Base-by-base conservation (phyloP, 176 grass and related monocot genomes). In the Raddia guianensis region DNA sequence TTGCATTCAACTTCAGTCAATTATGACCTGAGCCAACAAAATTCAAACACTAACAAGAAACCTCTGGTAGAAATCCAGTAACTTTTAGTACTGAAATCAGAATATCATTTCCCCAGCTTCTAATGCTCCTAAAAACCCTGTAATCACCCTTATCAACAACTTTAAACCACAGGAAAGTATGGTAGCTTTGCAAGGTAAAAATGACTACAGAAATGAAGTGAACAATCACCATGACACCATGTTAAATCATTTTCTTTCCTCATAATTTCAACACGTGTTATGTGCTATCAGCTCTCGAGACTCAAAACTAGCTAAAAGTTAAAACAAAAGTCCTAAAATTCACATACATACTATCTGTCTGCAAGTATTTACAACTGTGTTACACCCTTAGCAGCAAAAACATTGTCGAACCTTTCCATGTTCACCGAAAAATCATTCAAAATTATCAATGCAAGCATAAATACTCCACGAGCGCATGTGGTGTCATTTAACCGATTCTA, bases 21-120 rank as follows among this genome's bases (percentile, higher is more conserved):
- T 62, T 42, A 57, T 62, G 33, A 11, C 34, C 57, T 2, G 12
- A 33, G 21, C 19, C 18, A 15, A 67, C 8, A 51, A 69, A 74
- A 27, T 74, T 57, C 32, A 75, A 45, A 21, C 45, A 13, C 44
- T 77, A 86, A 63, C 71, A 83, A 72, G 14, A 80, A 74, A 58
- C 0, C 4, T 74, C 12, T 80, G 69, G n/a, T 20, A 73, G 5
- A 67, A 73, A 86, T 44, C 43, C 10, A 78, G 15, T 40, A 49
- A 66, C 32, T 40, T 40, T 40, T 40, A 40, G 37, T 35, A 63
- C 5, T 63, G 32, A 63, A 63, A 63, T 35, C 34, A 6, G 21
- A 12, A 35, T 14, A 35, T 34, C 60, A 11, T 63, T 63, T 35
- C 12, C 60, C 27, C 32, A 63, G 13, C 27, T 35, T 63, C 5